Evolutionary conservation across 2,329 filamentous ascomycete genomes (phyloP).

Genomic region (Pseudopyrenochaeta lycopersici): DNA sequence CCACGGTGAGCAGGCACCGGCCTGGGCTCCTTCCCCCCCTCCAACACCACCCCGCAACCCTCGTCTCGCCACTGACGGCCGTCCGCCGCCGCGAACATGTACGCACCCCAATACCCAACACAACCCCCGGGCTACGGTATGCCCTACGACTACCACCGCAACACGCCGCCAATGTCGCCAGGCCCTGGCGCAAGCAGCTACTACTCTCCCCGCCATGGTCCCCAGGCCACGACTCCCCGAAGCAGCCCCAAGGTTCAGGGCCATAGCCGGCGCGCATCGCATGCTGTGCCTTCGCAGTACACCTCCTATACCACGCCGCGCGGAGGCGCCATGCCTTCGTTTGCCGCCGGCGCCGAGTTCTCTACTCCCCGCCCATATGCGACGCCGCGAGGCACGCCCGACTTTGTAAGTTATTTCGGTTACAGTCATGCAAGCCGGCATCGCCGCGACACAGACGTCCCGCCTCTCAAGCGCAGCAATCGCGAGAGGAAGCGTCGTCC

Average conservation of each 20-base stretch:
- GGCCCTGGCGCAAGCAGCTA: constrained; percentile 55
- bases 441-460: constrained; percentile 49
- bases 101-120: constrained; percentile 44
- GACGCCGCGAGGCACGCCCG: constrained; percentile 64
- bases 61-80: background rate
- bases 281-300: constrained; percentile 57
- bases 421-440: constrained; percentile 55
- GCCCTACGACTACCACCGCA: constrained; percentile 47
- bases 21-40: constrained; percentile 27
- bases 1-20: constrained; percentile 46
- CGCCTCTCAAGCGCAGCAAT: constrained; percentile 51
- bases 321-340: constrained; percentile 51
- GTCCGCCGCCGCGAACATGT: constrained; percentile 33
- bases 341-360: constrained; percentile 55
- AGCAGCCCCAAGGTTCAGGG: constrained; percentile 55
- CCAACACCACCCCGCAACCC: background rate
- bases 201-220: constrained; percentile 63
- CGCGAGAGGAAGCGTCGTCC: constrained; percentile 59
- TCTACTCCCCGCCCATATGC: constrained; percentile 48
- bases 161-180: constrained; percentile 57
- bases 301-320: constrained; percentile 48
- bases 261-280: constrained; percentile 66
- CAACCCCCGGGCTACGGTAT: constrained; percentile 46
- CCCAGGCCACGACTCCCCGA: constrained; percentile 58
- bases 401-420: constrained; percentile 71